Conservation (phyloP, 2,329 filamentous ascomycete species). For the Pseudogymnoascus sp. region DNA sequence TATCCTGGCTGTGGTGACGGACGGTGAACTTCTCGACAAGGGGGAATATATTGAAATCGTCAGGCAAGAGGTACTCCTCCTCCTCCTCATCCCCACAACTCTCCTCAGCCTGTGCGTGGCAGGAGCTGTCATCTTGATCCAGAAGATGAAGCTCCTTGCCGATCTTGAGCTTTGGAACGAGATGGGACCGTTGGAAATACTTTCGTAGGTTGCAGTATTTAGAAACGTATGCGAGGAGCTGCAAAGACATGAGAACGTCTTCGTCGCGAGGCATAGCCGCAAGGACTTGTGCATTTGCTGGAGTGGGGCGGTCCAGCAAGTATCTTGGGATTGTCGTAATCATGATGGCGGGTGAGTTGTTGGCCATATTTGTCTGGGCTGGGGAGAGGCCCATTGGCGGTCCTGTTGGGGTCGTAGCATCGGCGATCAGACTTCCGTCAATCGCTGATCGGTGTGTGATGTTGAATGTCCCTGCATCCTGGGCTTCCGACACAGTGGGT, state of each 20-base stretch:
- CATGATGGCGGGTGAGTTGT: conserved; percentile 67
- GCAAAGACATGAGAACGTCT: conserved; percentile 95
- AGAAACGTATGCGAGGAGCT: conserved; percentile 92
- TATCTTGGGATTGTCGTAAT: conserved; percentile 70
- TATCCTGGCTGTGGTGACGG: conserved; percentile 86
- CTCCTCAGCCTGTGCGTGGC: conserved; percentile 21
- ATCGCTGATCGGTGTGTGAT: conserved; percentile 79
- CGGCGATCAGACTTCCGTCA: conserved; percentile 75
- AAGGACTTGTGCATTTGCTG: conserved; percentile 62
- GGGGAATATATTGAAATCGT: conserved; percentile 97
- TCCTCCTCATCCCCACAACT: conserved; percentile 43
- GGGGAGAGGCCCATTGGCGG: conserved; percentile 66
- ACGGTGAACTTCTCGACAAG: conserved; percentile 98
- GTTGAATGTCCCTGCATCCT: conserved; percentile 85
- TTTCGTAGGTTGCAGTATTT: conserved; percentile 95
- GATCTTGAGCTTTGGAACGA: conserved; percentile 87
- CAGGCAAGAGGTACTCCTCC: conserved; percentile 82
- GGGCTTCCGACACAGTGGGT: conserved; percentile 70
- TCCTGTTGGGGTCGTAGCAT: conserved; percentile 57
- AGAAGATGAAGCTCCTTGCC: conserved; percentile 74
- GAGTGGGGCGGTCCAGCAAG: conserved; percentile 62
- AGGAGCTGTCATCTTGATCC: conserved; percentile 54
- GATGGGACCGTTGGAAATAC: conserved; percentile 91
- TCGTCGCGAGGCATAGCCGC: conserved; percentile 94
- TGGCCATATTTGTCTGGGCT: conserved; percentile 52